Evolutionary conservation across 2,329 filamentous ascomycete species (phyloP), one percentile per base, ranked within the genome.

Genomic region (Fusarium dlaminii): DNA sequence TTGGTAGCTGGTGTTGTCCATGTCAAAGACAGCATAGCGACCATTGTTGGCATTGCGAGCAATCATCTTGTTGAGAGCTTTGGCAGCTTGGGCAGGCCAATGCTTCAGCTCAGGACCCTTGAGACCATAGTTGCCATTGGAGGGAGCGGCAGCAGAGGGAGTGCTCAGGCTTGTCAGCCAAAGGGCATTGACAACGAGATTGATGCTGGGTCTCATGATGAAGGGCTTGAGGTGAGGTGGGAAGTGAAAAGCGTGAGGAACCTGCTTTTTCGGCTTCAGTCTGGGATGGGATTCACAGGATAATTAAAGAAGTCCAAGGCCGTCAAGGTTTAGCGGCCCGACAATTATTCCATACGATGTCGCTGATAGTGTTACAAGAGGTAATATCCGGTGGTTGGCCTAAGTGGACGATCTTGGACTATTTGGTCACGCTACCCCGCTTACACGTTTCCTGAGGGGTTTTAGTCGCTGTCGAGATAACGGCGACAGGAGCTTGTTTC

Each of bases 1-100:
- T 55, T 79, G 80, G 42, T 82, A 86, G 70, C 81, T 82, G 6
- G 84, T 86, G 76, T 86, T 85, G 79, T 86, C 84, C 84, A 85
- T 85, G 77, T 86, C 83, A 51, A 84, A 84, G 30, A 82, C 79
- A 18, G 83, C 83, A 49, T 83, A 84, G 58, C 79, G 79, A 30
- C 81, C 81, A 51, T 78, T 71, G 77, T 84, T 77, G 29, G 82
- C 82, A 62, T 84, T 84, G 59, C 74, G 74, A 3, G 76, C 73
- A 61, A 84, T 84, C 83, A 84, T 83, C 39, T 72, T 73, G 63
- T 82, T 77, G 54, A 84, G 78, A 6, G 79, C 76, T 30, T 75
- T 75, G 9, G 83, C 83, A 0, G 83, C 83, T 12, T 75, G 70
- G 10, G 72, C 57, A 11, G 83, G 83, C 83, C 83, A 84, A 70